Conservation (phyloP, 2,329 filamentous ascomycete species). For the Aspergillus piperis region DNA sequence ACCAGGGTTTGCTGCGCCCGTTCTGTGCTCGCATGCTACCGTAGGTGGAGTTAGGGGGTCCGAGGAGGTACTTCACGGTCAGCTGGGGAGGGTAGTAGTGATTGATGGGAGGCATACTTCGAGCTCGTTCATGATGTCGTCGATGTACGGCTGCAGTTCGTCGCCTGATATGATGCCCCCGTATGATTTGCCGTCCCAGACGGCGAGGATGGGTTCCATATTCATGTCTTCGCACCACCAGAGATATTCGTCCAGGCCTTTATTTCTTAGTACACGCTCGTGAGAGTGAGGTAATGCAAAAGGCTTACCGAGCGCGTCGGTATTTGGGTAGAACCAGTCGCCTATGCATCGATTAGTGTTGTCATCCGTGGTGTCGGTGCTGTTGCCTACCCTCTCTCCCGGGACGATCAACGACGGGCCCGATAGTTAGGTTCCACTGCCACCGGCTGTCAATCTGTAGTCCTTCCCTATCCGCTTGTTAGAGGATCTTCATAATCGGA, state of each 20-base stretch:
- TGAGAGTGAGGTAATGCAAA: too few species aligned
- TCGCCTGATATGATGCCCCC: slow-evolving; percentile 51
- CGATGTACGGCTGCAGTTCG: slow-evolving; percentile 58
- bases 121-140: slow-evolving; percentile 63
- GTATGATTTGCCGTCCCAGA: slow-evolving; percentile 60
- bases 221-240: slow-evolving; percentile 62
- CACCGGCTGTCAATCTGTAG: slow-evolving; percentile 32
- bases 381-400: slow-evolving; percentile 48
- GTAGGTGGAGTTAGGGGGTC: slow-evolving; percentile 56
- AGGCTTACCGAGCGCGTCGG: slow-evolving; percentile 57
- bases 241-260: slow-evolving; percentile 58
- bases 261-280: background rate
- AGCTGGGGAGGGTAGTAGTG: background rate
- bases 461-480: slow-evolving; percentile 24
- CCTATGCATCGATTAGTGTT: slow-evolving; percentile 19
- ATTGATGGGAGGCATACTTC: slow-evolving; percentile 39
- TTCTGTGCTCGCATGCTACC: slow-evolving; percentile 59
- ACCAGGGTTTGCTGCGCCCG: slow-evolving; percentile 62
- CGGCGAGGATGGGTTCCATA: slow-evolving; percentile 58
- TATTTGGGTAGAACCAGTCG: slow-evolving; percentile 63
- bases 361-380: background rate
- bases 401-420: slow-evolving; percentile 47
- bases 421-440: slow-evolving; percentile 49
- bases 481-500: background rate
- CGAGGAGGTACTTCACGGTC: slow-evolving; percentile 54